phyloP scores from a whole-genome alignment of 345 rosid species.

The Gynandropsis gynandra region DNA sequence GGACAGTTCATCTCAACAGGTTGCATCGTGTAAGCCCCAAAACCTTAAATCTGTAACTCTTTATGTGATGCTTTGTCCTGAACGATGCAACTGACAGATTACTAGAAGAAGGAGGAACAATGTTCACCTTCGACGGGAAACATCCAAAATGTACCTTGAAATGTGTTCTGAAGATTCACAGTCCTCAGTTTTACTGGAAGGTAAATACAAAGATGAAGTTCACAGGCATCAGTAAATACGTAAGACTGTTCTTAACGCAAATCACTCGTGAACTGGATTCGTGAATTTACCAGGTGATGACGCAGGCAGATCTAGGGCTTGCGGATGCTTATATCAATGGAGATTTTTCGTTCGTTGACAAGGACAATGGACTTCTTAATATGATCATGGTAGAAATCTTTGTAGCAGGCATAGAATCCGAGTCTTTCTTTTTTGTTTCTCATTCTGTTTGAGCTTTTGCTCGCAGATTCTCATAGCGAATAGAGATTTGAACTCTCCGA shows the following conservation, averaged over 20 bases:
- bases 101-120: conserved; percentile 87
- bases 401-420: neutral
- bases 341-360: conserved; percentile 70
- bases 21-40: conserved; percentile 50
- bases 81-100: conserved; percentile 38
- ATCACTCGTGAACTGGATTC: conserved; percentile 3
- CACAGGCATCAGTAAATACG: no score
- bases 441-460: neutral
- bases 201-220: conserved; percentile 24
- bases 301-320: conserved; percentile 88
- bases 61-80: neutral
- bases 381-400: conserved; percentile 49
- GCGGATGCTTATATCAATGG: conserved; percentile 85
- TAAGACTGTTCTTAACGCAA: no score
- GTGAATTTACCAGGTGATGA: conserved; percentile 48
- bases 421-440: conserved; percentile 6
- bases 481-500: conserved; percentile 39
- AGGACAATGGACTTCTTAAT: conserved; percentile 67
- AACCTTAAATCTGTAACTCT: neutral
- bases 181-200: conserved; percentile 92
- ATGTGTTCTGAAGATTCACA: conserved; percentile 55
- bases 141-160: conserved; percentile 35
- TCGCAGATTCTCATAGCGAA: conserved; percentile 70
- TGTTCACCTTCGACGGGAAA: conserved; percentile 60
- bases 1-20: conserved; percentile 62